Base-by-base conservation (phyloP, 345 rosid species). In the Ceriops zippeliana region DNA sequence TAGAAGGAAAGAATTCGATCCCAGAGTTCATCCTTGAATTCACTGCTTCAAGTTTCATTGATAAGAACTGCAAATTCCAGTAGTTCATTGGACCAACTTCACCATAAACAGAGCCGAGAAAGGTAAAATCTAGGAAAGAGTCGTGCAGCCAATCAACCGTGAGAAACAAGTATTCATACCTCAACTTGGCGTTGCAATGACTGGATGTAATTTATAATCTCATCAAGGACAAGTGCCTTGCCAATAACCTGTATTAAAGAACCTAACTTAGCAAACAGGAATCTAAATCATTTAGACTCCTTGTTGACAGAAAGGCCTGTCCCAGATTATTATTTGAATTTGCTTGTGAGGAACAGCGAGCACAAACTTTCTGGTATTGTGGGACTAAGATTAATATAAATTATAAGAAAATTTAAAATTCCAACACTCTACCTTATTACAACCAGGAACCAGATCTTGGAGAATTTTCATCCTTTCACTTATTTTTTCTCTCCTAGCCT, bases 401-500 rank as follows among this genome's bases (percentile, higher is more conserved):
- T 46, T 27, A 22, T 6, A 28, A 53, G 47, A 38, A 59, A 58
- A 59, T 9, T 56, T 56, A 42, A 54, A 20, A 21, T 54, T 54
- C 58, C 56, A 54, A 78, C 19, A 60, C 5, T 42, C 68, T 84
- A 91, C 98, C 90, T 92, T 89, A 70, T 88, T 88, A 75, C 96
- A 92, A 63, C 96, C 96, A 19, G 96, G 98, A 13, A 92, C 96
- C 75, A 92, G 76, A 75, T 92, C 98, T 84, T 92, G 96, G 66
- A 88, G 92, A 75, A 86, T 88, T 78, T 84, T 92, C 96, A 92
- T 92, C 82, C 96, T 82, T 70, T 92, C 98, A 21, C 98, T 83
- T 61, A 92, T 90, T 74, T 92, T 92, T 73, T 92, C 96, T 86
- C 98, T 88, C 81, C 96, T 87, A 56, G 91, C 98, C 96, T 92